Conservation (phyloP, 2,329 filamentous ascomycete genomes). For the Trichoderma sp. region DNA sequence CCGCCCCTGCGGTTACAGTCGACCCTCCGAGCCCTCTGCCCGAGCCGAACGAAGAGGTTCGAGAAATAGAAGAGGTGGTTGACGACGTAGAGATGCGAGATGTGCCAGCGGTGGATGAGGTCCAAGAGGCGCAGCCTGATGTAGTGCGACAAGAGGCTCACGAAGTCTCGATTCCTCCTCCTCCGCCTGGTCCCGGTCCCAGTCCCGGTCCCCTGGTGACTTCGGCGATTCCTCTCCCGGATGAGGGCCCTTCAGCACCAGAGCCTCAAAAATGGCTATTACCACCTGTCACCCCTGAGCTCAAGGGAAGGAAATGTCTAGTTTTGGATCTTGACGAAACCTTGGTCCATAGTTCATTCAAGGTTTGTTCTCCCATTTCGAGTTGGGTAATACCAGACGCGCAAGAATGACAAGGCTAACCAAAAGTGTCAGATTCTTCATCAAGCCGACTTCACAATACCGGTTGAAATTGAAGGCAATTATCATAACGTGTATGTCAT, state of each 20-base stretch:
- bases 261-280: constrained; percentile 64
- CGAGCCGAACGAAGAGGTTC: constrained; percentile 26
- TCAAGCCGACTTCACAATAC: constrained; percentile 98
- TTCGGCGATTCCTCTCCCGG: constrained; percentile 39
- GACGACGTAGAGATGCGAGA: constrained; percentile 68
- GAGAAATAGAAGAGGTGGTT: constrained; percentile 39
- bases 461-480: constrained; percentile 97
- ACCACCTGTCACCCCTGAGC: constrained; percentile 74
- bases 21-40: constrained; percentile 40
- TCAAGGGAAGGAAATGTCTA: constrained; percentile 86
- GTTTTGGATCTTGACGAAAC: constrained; percentile 96
- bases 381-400: background rate
- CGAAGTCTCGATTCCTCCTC: constrained; percentile 39
- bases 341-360: constrained; percentile 97
- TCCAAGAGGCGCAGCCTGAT: constrained; percentile 43
- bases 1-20: constrained; percentile 38
- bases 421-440: constrained; percentile 70
- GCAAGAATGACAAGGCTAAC: constrained; percentile 10
- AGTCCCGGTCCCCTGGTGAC: constrained; percentile 41
- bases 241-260: constrained; percentile 42
- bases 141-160: constrained; percentile 38
- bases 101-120: constrained; percentile 47
- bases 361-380: constrained; percentile 54
- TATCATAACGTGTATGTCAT: constrained; percentile 99
- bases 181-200: constrained; percentile 44